Evolutionary conservation across 352 stramenopile species (phyloP), one percentile per base, ranked within the genome.

Genomic region (Pythium periplocum): DNA sequence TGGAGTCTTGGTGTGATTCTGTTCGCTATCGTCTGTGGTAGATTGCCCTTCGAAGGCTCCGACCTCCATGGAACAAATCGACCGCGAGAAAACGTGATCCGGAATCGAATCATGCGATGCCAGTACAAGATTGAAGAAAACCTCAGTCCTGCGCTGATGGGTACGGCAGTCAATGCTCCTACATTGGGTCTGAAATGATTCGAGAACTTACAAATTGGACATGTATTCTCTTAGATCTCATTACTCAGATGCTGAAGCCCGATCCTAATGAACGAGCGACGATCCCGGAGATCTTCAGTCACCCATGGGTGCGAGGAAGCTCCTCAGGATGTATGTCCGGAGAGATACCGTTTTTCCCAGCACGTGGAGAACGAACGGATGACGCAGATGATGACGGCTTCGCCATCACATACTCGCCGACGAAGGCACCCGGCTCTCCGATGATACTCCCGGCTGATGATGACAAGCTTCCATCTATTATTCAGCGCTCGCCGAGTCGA

Each of bases 1-100:
- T 97, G 90, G 90, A 93, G 83, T 71, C 62, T 95, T 39, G 86
- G 86, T 48, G 78, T 96, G 26, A 95, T 96, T 52, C 55, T 95
- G 17, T 96, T 93, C 62, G 83, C 83, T 9, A 78, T 93, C 43
- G 67, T 96, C 34, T 94, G 82, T 59, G 83, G 86, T 32, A 68
- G 84, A 39, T 48, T 94, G 6, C 86, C 86, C 1, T 96, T 96
- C 43, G 86, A 96, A 72, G 83, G 83, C 2, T 70, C 62, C 12
- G 82, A 93, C 59, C 66, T 96, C 17, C 68, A 81, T 39, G 83
- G 82, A 4, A 87, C 71, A 1, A 92, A 91, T 47, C 74, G 82
- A 6, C 79, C 82, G 8, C 64, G 76, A 12, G 83, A 94, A 53
- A 86, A 87, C 56, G 73, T 91, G n/a, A 94, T 93, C 42, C 75